phyloP scores from a whole-genome alignment of 352 stramenopile species.

The Phytophthora lateralis region DNA sequence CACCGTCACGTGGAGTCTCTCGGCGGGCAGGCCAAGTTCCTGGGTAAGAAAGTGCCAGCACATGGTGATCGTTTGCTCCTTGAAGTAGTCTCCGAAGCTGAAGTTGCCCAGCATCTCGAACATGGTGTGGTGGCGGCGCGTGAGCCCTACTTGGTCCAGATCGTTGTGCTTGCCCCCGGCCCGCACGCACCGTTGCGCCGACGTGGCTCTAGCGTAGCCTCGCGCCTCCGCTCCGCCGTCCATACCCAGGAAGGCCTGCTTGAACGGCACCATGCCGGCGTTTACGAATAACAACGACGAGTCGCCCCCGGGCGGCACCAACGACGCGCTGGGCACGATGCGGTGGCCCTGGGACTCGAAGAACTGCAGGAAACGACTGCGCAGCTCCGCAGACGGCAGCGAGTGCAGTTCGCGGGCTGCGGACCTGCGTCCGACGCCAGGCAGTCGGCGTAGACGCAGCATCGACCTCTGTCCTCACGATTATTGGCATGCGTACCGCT shows the following conservation, averaged over 20 bases:
- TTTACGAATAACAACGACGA: conserved; percentile 97
- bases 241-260: conserved; percentile 86
- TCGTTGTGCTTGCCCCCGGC: conserved; percentile 99
- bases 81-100: conserved; percentile 98
- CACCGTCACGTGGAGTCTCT: conserved; percentile 74
- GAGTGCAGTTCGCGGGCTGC: conserved; percentile 44
- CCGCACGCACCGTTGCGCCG: conserved; percentile 97
- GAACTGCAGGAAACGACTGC: conserved; percentile 66
- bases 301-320: conserved; percentile 89
- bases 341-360: conserved; percentile 66
- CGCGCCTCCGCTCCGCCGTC: conserved; percentile 67
- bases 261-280: conserved; percentile 97
- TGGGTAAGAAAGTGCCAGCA: conserved; percentile 95
- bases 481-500: conserved; percentile 9
- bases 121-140: conserved; percentile 98
- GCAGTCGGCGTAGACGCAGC: conserved; percentile 20
- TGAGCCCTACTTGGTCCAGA: conserved; percentile 97
- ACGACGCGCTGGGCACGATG: conserved; percentile 68
- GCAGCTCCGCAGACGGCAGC: conserved; percentile 49
- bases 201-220: conserved; percentile 90
- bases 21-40: conserved; percentile 68
- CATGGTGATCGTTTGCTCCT: conserved; percentile 95
- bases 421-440: not conserved
- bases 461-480: conserved; percentile 18
- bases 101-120: conserved; percentile 99